Base-by-base conservation (phyloP, 176 grass and related monocot species). In the Oryza meyeriana region DNA sequence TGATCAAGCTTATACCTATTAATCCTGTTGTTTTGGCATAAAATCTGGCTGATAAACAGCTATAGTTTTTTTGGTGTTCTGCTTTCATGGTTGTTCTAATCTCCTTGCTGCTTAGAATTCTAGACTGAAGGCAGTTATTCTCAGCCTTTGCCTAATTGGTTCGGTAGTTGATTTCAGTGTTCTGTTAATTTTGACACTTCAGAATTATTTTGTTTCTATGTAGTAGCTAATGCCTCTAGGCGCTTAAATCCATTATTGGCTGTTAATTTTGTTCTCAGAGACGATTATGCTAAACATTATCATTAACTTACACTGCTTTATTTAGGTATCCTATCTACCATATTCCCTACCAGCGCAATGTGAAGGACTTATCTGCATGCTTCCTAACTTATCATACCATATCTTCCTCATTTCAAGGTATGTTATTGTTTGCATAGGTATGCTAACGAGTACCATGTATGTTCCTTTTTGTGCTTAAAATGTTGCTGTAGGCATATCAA, bases 251-350 rank as follows among this genome's bases (percentile, higher is more conserved):
- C 6, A 64, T 84, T 77, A 34, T 52, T 58, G 28, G 33, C 13
- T 27, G 25, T 61, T 68, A 16, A 52, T 77, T 75, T 76, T 50
- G 0, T 71, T 76, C 30, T 42, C 24, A 18, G 58, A 70, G 28
- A 77, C 31, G 26, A 59, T 69, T 40, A 42, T 35, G 10, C 16
- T 27, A 14, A 34, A 20, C 18, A 27, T 14, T 85, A 7, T 34
- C 39, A 79, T 77, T 76, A 74, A 83, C 17, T 11, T 78, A 69
- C 68, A 61, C 57, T 94, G 35, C 75, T 69, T 63, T 84, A 38
- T 85, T 88, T 69, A 99, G 96, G 96, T 95, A 95, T 77, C 96
- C 96, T 57, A 99, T 99, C 70, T 99, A 95, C 85, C 87, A 94
- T 38, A 99, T 99, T 83, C 93, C 96, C 66, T 74, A 87, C 64